Conservation (phyloP, 2,329 filamentous ascomycete genomes). For the Cadophora sp. region DNA sequence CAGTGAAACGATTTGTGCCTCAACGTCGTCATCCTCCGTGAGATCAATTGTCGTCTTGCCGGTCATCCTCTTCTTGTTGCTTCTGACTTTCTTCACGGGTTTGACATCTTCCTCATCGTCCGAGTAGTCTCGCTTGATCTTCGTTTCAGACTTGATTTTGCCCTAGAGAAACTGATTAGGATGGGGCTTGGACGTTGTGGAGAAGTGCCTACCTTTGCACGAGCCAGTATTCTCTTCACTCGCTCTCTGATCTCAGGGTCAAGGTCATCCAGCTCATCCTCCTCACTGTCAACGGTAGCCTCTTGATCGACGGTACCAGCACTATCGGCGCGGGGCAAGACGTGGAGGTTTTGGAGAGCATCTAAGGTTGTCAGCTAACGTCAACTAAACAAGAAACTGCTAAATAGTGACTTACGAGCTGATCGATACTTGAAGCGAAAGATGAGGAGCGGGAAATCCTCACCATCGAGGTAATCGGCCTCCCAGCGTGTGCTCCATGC, state of each 20-base stretch:
- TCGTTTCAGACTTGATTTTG: not conserved
- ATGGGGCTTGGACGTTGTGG: not conserved
- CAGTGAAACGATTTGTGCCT: not conserved
- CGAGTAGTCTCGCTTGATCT: slow-evolving; percentile 20
- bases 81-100: slow-evolving; percentile 9
- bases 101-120: slow-evolving; percentile 14
- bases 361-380: slow-evolving; percentile 22
- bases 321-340: slow-evolving; percentile 33
- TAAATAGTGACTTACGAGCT: slow-evolving; percentile 24
- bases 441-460: slow-evolving; percentile 25
- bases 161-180: not conserved
- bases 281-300: not conserved
- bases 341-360: slow-evolving; percentile 34
- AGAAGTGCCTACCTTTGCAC: not conserved
- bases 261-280: slow-evolving; percentile 1
- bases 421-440: slow-evolving; percentile 42
- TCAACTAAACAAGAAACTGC: not conserved
- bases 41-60: slow-evolving; percentile 30
- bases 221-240: not conserved
- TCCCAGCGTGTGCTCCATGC: not conserved
- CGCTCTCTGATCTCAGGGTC: not conserved
- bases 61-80: slow-evolving; percentile 16
- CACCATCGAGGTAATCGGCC: slow-evolving; percentile 31
- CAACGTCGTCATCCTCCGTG: slow-evolving; percentile 25
- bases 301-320: not conserved